Base-by-base conservation (phyloP, 305 asterid genomes). In the Striga hermonthica region DNA sequence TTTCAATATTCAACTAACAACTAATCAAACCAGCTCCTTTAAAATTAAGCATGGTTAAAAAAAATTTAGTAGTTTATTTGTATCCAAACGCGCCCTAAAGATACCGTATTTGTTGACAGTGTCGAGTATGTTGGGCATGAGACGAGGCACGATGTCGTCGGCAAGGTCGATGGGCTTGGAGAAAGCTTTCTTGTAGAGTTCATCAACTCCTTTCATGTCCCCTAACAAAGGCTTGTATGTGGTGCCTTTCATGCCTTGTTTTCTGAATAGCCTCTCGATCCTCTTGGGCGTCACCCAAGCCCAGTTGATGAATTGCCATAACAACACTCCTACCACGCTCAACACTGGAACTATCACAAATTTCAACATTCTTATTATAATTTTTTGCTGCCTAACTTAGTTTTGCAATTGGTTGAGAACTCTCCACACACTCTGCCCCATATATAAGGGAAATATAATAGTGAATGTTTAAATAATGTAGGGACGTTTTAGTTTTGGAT, bases 201-300 rank as follows among this genome's bases (percentile, higher is more conserved):
- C 56, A 1, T 57, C 50, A 11, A 70, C 62, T 1, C 72, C 80
- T 43, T 66, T 67, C 12, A 61, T 28, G 38, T 84, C 86, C 2
- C 84, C 90, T 12, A 37, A 39, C 3, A 78, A 65, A 3, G 79
- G n/a, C 44, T 40, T 57, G 75, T 84, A 83, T n/a, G 83, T 39
- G 28, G 68, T 83, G 0, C 86, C 89, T 4, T 40, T 38, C 34
- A 81, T 60, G 37, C 89, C 89, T 52, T 73, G 83, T 34, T 57
- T 59, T 45, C 75, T 68, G 13, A 83, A 74, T 1, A 56, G 6
- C 48, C 7, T 40, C 53, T 60, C 65, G 2, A 41, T 41, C 52
- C 41, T 60, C 14, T 37, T 41, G 0, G 65, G 65, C 47, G 5
- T 60, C 14, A 60, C 4, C 65, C 65, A 60, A 60, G 10, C 65